Evolutionary conservation across 306 rosid species (phyloP), one percentile per base, ranked within the genome.

Genomic region (Cucurbita argyrosperma): DNA sequence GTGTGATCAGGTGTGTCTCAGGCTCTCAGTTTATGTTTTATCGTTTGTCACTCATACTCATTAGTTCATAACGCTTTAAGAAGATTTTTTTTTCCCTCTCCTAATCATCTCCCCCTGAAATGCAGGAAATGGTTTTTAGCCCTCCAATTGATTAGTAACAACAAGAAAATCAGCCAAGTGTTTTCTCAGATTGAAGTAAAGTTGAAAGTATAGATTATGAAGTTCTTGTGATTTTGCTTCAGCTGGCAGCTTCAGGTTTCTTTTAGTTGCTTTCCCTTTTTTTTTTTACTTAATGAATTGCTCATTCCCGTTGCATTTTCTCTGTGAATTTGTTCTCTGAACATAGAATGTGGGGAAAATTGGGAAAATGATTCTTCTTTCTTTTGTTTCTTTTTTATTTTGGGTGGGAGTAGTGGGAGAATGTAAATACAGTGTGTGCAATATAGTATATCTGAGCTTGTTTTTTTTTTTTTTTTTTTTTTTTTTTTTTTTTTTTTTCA

Each of bases 81-180:
- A 65, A 61, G 50, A 71, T 21, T 56, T 5, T 7, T 18, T 72
- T 18, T 35, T 68, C 16, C 26, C 21, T 56, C 10, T 30, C 76
- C 16, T 71, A n/a, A 51, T 37, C n/a, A 53, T 23, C 35, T 76
- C 64, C 62, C 45, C 74, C 72, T 76, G 60, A 67, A 61, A 75
- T 83, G 88, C 96, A 95, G 99, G 96, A 82, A 80, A 83, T 87
- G 90, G 74, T 85, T 50, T 88, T 95, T 50, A 77, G 86, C 76
- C 83, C 91, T 84, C 90, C 92, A 39, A 82, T 94, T 76, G 96
- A 85, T 59, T 91, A 80, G 84, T 80, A 79, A 74, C 74, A 51
- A 55, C 43, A 70, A 46, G 78, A 83, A 54, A 67, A 68, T 67
- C 65, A 53, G 70, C 65, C 61, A 23, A 57, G 42, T 40, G 67